Evolutionary conservation across 2,329 filamentous ascomycete genomes (phyloP), one percentile per base, ranked within the genome.

Genomic region (Cryphonectria parasitica): DNA sequence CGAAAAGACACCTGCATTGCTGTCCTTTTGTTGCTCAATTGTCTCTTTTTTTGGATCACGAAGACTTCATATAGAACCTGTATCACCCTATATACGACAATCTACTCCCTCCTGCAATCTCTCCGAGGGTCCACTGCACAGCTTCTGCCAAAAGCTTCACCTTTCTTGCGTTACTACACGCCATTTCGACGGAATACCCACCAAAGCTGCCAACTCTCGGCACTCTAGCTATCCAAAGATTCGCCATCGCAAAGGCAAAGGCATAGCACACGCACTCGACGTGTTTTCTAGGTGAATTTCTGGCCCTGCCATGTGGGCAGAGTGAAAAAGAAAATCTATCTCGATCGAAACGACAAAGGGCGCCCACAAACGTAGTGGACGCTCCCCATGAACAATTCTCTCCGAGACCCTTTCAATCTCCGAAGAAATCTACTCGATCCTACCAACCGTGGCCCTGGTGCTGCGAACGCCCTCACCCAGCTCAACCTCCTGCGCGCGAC

Each of bases 401-500:
- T 71, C 73, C 71, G 69, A 74, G 74, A 69, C 64, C 66, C 69
- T 52, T 73, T 74, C 72, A 72, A 73, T 66, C 73, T 74, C 63
- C 77, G 76, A 74, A 82, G 81, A 81, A 81, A 82, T 76, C 76
- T 80, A 74, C 81, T 83, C 71, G 81, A 83, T 72, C 82, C 81
- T 58, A 83, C 84, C 76, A 79, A 81, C 73, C 74, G 81, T 71
- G 79, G 78, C 72, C 79, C 79, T 72, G 76, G 74, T 72, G 71
- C 78, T 39, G 76, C 79, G 58, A 75, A 67, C 45, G 71, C 69
- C 28, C 71, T 73, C 66, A 68, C 71, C 56, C 71, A 72, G 63
- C 52, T 83, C 75, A 83, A 82, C 75, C 83, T 85, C 74, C 82
- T 89, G 73, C 83, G 83, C 79, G 79, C 80, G 36, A 83, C 85